Percentiles rank a stretch among this genome's conserved stretches.
These are phyloP conservation scores for Phytophthora macrochlamydospora DNA, from an alignment of 352 stramenopile genomes.

Conservation along the genomic window DNA sequence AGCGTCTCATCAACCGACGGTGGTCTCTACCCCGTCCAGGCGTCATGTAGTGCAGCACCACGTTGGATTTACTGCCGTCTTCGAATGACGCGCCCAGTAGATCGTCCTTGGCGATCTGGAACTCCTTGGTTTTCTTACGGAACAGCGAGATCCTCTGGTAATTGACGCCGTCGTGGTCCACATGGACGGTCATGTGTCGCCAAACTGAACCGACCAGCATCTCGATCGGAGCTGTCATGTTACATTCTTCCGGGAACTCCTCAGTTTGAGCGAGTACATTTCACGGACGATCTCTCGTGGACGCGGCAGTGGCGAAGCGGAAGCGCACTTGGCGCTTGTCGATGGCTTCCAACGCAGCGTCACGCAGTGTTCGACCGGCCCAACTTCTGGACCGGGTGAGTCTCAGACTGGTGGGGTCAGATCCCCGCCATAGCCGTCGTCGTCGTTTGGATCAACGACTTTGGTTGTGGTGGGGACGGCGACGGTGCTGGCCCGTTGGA, in stretches of 20 bases:
- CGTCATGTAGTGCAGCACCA: slow-evolving; percentile 76
- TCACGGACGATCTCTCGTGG: slow-evolving; percentile 67
- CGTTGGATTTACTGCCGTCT: slow-evolving; percentile 24
- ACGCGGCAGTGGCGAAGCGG: slow-evolving; percentile 60
- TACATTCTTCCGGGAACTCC: slow-evolving; percentile 59
- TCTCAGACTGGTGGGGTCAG: slow-evolving; percentile 12
- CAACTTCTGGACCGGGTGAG: slow-evolving; percentile 63
- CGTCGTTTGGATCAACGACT: slow-evolving; percentile 1
- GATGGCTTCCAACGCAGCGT: slow-evolving; percentile 65
- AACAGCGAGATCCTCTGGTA: slow-evolving; percentile 62
- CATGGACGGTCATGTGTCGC: slow-evolving; percentile 50
- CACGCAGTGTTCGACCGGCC: slow-evolving; percentile 43
- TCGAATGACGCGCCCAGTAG: slow-evolving; percentile 50
- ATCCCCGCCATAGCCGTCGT: slow-evolving; percentile 20
- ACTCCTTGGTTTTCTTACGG: slow-evolving; percentile 63
- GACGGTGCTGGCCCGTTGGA: slow-evolving; percentile 67
- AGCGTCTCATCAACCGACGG: slow-evolving; percentile 59
- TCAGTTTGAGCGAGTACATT: slow-evolving; percentile 69
- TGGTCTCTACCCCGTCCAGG: slow-evolving; percentile 57
- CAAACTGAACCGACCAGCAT: slow-evolving; percentile 58
- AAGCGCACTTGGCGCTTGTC: slow-evolving; percentile 62
- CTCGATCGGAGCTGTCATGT: slow-evolving; percentile 34
- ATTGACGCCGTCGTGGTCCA: slow-evolving; percentile 60
- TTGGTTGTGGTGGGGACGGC: slow-evolving; percentile 35
- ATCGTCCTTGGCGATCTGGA: slow-evolving; percentile 60